Base-by-base conservation (phyloP, 2,329 filamentous ascomycete genomes). In the Lachnellula suecica region DNA sequence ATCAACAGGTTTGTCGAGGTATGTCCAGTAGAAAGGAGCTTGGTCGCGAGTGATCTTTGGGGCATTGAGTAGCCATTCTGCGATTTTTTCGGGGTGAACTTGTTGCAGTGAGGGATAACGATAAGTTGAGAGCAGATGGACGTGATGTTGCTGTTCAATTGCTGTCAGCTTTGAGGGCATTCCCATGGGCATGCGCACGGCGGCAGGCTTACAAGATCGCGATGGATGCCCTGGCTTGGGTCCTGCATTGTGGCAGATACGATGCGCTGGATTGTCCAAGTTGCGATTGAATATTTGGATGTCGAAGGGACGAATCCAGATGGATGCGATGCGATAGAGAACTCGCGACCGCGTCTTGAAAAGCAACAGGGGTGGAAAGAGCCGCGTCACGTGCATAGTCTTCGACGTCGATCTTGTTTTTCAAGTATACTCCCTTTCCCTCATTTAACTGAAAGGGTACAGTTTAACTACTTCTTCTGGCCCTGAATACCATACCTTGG, bases 1-100 rank as follows among this genome's bases (percentile, higher is more conserved):
- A 71, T 96, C 90, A 47, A 79, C 79, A 10, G 93, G 93, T 48
- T 84, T 82, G 63, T 94, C 85, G 51, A 97, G 82, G 70, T 93
- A 96, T 42, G 88, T 92, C 93, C 93, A 99, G 72, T 87, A 89
- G 79, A 99, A 92, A 2, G 93, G 84, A 44, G 91, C 87, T 59
- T 85, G 79, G 66, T 95, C 88, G 70, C 90, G 89, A 62, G 92
- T 88, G 57, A 96, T 88, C 66, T 89, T 87, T 8, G 92, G 90
- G 35, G 91, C 92, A 64, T 85, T 83, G 66, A 92, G 79, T 55
- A 97, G 82, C 79, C 90, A 93, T 65, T 89, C 86, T 56, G 91
- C 87, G 23, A 93, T 89, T 59, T 92, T 88, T 52, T 88, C 82
- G 25, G 89, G 77, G 62, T 87, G 83, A 60, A 96, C 78, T 47